A percentile compares a stretch with the other conserved stretches of the same genome.
phyloP scores from a whole-genome alignment of 805 yeast genomes.

The Wickerhamomyces bovis region DNA sequence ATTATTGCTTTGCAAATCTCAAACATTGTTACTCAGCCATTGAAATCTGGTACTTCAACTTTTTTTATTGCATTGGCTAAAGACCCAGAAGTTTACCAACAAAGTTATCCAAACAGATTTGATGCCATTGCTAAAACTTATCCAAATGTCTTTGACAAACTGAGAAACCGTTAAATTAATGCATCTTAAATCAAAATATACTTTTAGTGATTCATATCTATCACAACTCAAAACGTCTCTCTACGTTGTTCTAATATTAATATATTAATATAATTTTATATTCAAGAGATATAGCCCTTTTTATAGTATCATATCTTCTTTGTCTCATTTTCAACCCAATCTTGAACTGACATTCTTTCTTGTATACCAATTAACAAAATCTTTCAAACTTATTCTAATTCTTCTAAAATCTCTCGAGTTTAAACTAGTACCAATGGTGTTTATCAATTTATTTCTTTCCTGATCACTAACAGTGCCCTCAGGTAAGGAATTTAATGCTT shows the following conservation, averaged over 20 bases:
- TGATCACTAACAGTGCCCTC: conserved; percentile 54
- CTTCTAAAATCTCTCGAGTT: conserved; percentile 66
- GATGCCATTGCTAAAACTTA: conserved; percentile 59
- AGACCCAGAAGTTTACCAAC: conserved; percentile 78
- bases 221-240: too few relatives aligned
- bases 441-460: conserved; percentile 61
- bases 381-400: conserved; percentile 64
- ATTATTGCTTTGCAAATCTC: conserved; percentile 72
- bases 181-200: too few relatives aligned
- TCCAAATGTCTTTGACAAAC: conserved; percentile 60
- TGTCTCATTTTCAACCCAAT: conserved; percentile 15
- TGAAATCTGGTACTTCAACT: conserved; percentile 77
- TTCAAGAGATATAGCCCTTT: too few relatives aligned
- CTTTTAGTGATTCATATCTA: too few relatives aligned
- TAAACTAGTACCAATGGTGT: conserved; percentile 52
- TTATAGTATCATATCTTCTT: too few relatives aligned
- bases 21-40: conserved; percentile 63
- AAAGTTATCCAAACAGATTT: conserved; percentile 63
- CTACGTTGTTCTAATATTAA: not conserved
- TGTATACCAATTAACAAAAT: conserved; percentile 78
- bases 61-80: conserved; percentile 78
- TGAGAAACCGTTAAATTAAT: conserved; percentile 25
- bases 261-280: too few relatives aligned
- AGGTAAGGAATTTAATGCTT: conserved; percentile 53
- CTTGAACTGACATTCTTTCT: conserved; percentile 61